A percentile compares a stretch with the other conserved stretches of the same genome.
Conservation (phyloP, 164 flowering plant genomes). For the Stephania cephalantha region DNA sequence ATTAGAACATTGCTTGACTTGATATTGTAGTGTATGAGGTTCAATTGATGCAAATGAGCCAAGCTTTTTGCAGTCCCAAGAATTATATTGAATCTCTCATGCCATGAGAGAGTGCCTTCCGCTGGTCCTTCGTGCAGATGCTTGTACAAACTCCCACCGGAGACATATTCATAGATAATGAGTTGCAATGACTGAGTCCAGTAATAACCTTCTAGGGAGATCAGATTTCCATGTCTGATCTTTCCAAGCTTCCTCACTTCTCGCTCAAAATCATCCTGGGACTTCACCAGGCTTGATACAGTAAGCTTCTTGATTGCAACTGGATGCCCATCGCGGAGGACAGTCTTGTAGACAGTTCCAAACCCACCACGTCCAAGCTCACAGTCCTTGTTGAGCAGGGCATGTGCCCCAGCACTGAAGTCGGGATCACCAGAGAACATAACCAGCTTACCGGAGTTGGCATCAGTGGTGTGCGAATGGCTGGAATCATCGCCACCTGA, state of each 20-base stretch:
- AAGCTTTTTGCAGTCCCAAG: conserved; percentile 79
- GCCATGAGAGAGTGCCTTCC: conserved; percentile 59
- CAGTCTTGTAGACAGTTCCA: conserved; percentile 77
- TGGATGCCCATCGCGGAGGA: conserved; percentile 61
- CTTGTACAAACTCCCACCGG: conserved; percentile 67
- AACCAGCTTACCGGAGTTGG: conserved; percentile 82
- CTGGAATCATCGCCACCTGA: conserved; percentile 68
- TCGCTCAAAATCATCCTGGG: conserved; percentile 82
- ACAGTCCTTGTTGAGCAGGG: conserved; percentile 79
- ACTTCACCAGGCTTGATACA: conserved; percentile 72
- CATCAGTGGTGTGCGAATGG: conserved; percentile 64
- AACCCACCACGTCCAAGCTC: conserved; percentile 96
- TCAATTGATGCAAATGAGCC: conserved; percentile 64
- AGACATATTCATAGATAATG: conserved; percentile 66
- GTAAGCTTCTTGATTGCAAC: conserved; percentile 91
- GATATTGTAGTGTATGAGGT: conserved; percentile 75
- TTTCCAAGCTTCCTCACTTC: conserved; percentile 78
- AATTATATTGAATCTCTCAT: conserved; percentile 65
- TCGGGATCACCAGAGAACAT: conserved; percentile 89
- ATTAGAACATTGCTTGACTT: conserved; percentile 77
- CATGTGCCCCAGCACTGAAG: conserved; percentile 69
- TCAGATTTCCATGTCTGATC: conserved; percentile 64
- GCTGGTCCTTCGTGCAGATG: conserved; percentile 64
- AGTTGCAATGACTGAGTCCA: conserved; percentile 93
- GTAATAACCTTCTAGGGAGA: conserved; percentile 81